phyloP scores from a whole-genome alignment of 345 rosid genomes.

The Anastatica hierochuntica region DNA sequence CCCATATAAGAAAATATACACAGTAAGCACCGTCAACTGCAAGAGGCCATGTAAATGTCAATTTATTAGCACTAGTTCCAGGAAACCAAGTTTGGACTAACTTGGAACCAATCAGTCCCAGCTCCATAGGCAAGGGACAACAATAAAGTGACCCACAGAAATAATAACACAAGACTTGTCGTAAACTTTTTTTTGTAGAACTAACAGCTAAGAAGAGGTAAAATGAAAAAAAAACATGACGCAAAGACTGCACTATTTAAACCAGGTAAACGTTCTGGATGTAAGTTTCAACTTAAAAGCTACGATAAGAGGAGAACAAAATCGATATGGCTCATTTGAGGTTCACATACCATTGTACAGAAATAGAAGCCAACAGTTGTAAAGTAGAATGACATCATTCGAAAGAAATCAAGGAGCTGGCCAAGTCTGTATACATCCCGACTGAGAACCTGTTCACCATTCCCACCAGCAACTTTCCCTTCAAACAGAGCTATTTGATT shows the following conservation, averaged over 20 bases:
- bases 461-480: constrained; percentile 98
- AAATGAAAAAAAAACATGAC: constrained; percentile 6
- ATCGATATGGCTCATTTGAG: neutral
- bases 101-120: constrained; percentile 10
- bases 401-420: constrained; percentile 90
- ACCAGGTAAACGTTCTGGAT: constrained; percentile 2
- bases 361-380: constrained; percentile 92
- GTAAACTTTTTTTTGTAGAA: neutral
- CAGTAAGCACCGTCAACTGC: constrained; percentile 92
- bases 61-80: constrained; percentile 6
- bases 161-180: neutral
- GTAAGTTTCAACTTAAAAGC: constrained; percentile 5
- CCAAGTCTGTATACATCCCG: constrained; percentile 97
- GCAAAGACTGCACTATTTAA: neutral
- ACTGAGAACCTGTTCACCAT: constrained; percentile 97
- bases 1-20: constrained; percentile 81
- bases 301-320: neutral
- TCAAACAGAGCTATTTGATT: constrained; percentile 97
- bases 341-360: constrained; percentile 75
- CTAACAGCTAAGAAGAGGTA: neutral
- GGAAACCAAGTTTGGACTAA: constrained; percentile 9
- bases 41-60: too few relatives aligned
- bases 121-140: neutral
- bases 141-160: neutral
- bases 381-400: constrained; percentile 95